Evolutionary conservation across 768 basidiomycete genomes (phyloP), one percentile per base, ranked within the genome.

Genomic region (Russula abietina): DNA sequence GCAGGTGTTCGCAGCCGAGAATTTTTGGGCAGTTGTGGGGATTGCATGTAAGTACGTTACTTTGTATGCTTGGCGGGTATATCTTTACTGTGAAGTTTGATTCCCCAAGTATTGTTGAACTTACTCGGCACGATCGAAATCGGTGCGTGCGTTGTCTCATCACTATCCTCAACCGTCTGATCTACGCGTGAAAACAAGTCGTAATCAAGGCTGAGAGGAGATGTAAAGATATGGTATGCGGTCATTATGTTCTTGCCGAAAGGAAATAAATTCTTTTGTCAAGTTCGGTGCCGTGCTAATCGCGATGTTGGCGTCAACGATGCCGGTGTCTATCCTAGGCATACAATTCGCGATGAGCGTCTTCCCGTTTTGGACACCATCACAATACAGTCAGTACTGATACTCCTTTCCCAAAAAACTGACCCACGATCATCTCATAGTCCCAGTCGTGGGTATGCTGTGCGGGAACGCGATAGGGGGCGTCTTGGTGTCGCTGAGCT

Each of bases 381-480:
- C 16, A 70, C 93, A 86, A 69, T 86, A 17, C 50, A 57, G n/a
- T 46, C 48, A 26, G 69, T 45, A 24, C 36, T 49, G 41, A 17
- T 45, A 52, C 33, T 41, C 49, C 17, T 65, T 36, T 54, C 38
- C 41, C 39, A 39, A 33, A 17, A 14, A 46, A 28, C 39, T 43
- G 39, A 24, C 19, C 5, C 3, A 9, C 24, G 30, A 19, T n/a
- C 17, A 8, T 10, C 14, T 14, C 48, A 16, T 9, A 91, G 89
- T 92, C 58, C 91, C 89, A 5, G 83, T 92, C 57, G 80, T 91
- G 8, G 91, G 93, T 8, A 94, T 93, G 93, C 77, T 93, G 2
- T 87, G 90, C 41, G 91, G 92, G 2, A 84, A 82, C 60, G 86
- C 89, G 1, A 87, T 94, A 55, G 86, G 86, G 0, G 84, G 85